A percentile compares a stretch with the other conserved stretches of the same genome.
These are phyloP conservation scores for Trypanosoma platydactyli DNA, from an alignment of 208 protist genomes.

Conservation along the genomic window DNA sequence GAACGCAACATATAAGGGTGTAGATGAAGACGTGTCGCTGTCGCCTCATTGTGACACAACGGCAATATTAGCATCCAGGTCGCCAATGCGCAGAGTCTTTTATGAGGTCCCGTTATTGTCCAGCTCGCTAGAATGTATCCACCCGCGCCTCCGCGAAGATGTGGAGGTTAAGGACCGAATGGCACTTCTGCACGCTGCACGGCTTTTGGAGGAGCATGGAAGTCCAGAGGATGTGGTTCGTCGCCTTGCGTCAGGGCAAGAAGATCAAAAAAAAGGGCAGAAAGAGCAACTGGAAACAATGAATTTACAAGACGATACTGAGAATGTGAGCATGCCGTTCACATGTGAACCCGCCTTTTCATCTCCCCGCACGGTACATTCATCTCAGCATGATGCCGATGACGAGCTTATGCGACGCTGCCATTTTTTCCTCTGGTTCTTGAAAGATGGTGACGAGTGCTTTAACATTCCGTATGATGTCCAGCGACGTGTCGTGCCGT, in stretches of 20 bases:
- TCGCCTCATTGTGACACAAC: not conserved
- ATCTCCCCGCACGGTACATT: not conserved
- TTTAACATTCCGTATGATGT: conserved; percentile 31
- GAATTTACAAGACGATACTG: not conserved
- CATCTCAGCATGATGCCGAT: conserved; percentile 22
- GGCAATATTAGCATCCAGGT: not conserved
- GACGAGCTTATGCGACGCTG: conserved; percentile 22
- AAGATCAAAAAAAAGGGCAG: not conserved
- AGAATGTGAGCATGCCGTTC: not conserved
- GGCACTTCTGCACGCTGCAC: conserved; percentile 16
- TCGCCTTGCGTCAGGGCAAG: conserved; percentile 1
- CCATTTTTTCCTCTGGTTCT: conserved; percentile 16
- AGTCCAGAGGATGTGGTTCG: conserved; percentile 28
- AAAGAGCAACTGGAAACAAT: not conserved
- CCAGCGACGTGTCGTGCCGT: conserved; percentile 45
- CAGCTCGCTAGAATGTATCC: conserved; percentile 25
- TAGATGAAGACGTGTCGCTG: not conserved
- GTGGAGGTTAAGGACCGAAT: conserved; percentile 33
- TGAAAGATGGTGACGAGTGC: conserved; percentile 2
- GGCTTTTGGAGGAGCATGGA: conserved; percentile 27
- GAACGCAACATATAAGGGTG: not conserved
- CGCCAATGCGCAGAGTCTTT: not conserved
- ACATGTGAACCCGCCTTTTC: conserved; percentile 3
- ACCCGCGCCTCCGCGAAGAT: conserved; percentile 22
- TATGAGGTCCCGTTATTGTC: conserved; percentile 17